A percentile compares a stretch with the other conserved stretches of the same genome.
Evolutionary conservation across 73 alveolate species (phyloP).

Genomic region (Durusdinium trenchii): DNA sequence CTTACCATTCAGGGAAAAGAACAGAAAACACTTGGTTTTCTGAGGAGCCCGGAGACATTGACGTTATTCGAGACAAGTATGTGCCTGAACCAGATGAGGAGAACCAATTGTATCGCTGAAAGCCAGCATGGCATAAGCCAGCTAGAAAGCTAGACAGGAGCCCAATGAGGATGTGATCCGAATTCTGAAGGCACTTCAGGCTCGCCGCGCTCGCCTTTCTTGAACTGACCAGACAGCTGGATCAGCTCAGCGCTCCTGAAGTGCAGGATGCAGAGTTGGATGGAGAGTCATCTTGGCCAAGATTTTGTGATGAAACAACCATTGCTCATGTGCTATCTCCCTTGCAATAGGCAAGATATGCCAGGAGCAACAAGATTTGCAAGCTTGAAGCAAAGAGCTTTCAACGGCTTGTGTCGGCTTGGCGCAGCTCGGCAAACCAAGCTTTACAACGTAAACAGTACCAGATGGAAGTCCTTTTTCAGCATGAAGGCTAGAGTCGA

Average conservation of each 20-base stretch:
- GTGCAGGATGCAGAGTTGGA: conserved; percentile 29
- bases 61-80: conserved; percentile 73
- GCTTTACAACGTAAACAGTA: background rate
- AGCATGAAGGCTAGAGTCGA: background rate
- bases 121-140: background rate
- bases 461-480: background rate
- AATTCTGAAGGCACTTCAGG: conserved; percentile 83
- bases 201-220: background rate
- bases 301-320: background rate
- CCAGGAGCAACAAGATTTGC: conserved; percentile 49
- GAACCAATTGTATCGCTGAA: background rate
- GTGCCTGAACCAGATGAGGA: conserved; percentile 95
- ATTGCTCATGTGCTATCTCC: background rate
- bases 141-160: conserved; percentile 13
- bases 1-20: background rate
- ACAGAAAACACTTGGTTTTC: background rate
- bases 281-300: conserved; percentile 38
- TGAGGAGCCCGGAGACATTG: conserved; percentile 64
- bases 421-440: conserved; percentile 31
- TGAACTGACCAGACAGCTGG: background rate
- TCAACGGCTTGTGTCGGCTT: conserved; percentile 91
- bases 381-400: conserved; percentile 84
- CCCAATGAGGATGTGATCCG: conserved; percentile 89
- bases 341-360: background rate
- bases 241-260: background rate